Conservation (phyloP, 768 basidiomycete species). For the Auricularia auricula-judae region DNA sequence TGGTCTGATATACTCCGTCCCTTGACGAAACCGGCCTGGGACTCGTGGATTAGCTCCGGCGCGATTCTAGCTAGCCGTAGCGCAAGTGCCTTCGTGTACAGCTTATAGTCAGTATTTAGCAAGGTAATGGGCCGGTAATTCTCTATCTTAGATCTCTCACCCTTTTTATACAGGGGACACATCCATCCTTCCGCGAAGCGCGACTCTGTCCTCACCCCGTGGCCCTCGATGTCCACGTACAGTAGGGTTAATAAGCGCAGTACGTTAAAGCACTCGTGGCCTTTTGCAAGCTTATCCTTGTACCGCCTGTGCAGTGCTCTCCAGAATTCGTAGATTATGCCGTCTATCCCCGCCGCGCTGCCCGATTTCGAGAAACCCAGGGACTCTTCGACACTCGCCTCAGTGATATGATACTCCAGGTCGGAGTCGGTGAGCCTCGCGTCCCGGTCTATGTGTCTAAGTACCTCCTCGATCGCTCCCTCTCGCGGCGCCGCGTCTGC, state of each 20-base stretch:
- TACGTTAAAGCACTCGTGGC: background rate
- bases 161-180: slow-evolving; percentile 8
- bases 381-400: too few species aligned
- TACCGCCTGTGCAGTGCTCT: background rate
- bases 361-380: too few species aligned
- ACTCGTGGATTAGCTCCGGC: slow-evolving; percentile 1
- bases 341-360: too few species aligned
- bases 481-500: too few species aligned
- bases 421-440: too few species aligned
- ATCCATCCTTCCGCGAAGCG: background rate
- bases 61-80: background rate
- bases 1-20: slow-evolving; percentile 8
- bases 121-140: slow-evolving; percentile 11
- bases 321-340: too few species aligned
- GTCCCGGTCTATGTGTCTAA: too few species aligned
- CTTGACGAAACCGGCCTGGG: slow-evolving; percentile 8
- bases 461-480: too few species aligned
- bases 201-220: background rate
- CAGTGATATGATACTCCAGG: too few species aligned
- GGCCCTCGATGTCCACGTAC: background rate
- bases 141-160: background rate
- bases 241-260: background rate
- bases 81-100: slow-evolving; percentile 4
- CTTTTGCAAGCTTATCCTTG: too few species aligned
- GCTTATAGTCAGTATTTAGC: slow-evolving; percentile 9